Evolutionary conservation across 202 grass and related monocot genomes (phyloP), one percentile per base, ranked within the genome.

Genomic region (Bolboschoenoplectus hybrid): DNA sequence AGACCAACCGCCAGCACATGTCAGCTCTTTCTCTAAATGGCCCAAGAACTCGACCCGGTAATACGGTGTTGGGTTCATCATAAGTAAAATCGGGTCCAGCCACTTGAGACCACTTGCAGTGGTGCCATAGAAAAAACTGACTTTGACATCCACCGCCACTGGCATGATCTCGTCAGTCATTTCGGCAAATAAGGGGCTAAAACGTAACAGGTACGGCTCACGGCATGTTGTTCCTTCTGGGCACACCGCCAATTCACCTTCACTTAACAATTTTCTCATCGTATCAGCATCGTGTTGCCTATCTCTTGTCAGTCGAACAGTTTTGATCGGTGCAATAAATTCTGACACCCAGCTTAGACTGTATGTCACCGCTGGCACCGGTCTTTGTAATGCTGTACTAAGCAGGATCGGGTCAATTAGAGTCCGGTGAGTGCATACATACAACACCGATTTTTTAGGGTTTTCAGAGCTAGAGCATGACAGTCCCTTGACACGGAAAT

Each of bases 201-300:
- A 97, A 34, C 95, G 88, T 16, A 97, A 67, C 47, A 97, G 85
- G 71, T 97, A 97, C 0, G 93, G 95, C 67, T 97, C 95, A 9
- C 95, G 95, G 78, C 95, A 97, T 0, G 95, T 95, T 1, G 95
- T 97, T 34, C 95, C 95, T 88, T 97, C 95, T 9, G 95, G 95
- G 86, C 90, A 94, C 0, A 98, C 91, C 1, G 89, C 96, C 3
- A 98, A 89, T 52, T 89, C 89, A 0, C 93, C 96, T 43, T 84
- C 78, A 26, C 8, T 12, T 20, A 98, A 88, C 57, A 96, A 72
- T 46, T 79, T 67, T 11, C 85, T 87, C 89, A 98, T 98, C 1
- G 89, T 98, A 12, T 87, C 62, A 7, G 91, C 90, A 64, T 98
- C 96, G 0, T 89, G 86, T 4, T 70, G 85, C 4, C 96, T 87